These are phyloP conservation scores for Colletotrichum aenigma DNA, from an alignment of 2,329 filamentous ascomycete species.

Conservation along the genomic window DNA sequence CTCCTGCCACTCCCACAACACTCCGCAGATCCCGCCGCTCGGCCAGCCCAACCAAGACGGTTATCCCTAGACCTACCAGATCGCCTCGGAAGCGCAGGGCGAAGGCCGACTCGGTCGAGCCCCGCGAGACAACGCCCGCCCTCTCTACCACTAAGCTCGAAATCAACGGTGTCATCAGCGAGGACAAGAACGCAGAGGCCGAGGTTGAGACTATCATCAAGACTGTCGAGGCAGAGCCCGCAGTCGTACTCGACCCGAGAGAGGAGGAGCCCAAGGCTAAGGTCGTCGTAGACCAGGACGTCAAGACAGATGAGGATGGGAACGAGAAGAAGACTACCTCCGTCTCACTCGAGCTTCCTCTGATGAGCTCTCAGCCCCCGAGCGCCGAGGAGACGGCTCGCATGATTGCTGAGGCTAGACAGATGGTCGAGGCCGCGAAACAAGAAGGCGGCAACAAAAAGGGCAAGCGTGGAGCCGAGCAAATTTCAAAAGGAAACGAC, in stretches of 20 bases:
- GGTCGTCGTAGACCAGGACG: constrained; percentile 71
- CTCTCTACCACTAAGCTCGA: constrained; percentile 27
- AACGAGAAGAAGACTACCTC: constrained; percentile 73
- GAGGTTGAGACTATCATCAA: constrained; percentile 43
- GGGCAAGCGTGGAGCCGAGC: constrained; percentile 76
- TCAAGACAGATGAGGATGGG: constrained; percentile 57
- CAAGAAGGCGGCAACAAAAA: constrained; percentile 44
- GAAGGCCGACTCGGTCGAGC: constrained; percentile 44
- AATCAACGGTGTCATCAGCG: constrained; percentile 30
- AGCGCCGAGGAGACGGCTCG: constrained; percentile 78
- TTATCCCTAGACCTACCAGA: constrained; percentile 14
- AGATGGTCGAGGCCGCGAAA: constrained; percentile 78
- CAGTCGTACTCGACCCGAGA: constrained; percentile 52
- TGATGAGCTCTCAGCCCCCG: constrained; percentile 64
- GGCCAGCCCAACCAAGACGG: constrained; percentile 60
- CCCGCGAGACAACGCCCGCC: constrained; percentile 7
- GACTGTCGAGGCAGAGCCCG: constrained; percentile 54
- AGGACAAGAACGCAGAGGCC: constrained; percentile 31
- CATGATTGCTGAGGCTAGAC: constrained; percentile 85
- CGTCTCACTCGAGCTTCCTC: constrained; percentile 77
- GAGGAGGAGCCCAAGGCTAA: constrained; percentile 67
- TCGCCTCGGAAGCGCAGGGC: constrained; percentile 61
- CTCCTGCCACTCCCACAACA: constrained; percentile 50
- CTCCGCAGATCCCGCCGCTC: constrained; percentile 58
- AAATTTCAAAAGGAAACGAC: constrained; percentile 70